Evolutionary conservation across 2,329 filamentous ascomycete genomes (phyloP).

Genomic region (Colletotrichum salicis): DNA sequence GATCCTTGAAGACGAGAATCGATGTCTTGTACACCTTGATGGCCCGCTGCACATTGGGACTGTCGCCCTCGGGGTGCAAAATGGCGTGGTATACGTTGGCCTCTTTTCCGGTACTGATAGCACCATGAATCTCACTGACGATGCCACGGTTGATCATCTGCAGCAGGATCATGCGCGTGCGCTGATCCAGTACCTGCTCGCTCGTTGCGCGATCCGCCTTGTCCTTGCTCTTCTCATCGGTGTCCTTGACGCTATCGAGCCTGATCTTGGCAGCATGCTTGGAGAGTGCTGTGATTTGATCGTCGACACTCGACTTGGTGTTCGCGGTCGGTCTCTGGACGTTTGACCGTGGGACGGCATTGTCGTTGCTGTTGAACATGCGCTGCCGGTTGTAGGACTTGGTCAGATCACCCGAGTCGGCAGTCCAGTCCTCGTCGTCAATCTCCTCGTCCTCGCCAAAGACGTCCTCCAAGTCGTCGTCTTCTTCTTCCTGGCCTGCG

Average conservation of each 20-base stretch:
- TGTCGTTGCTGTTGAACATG: slow-evolving; percentile 65
- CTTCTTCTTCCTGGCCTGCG: slow-evolving; percentile 39
- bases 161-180: slow-evolving; percentile 93
- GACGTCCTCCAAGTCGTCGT: slow-evolving; percentile 54
- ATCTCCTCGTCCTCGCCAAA: slow-evolving; percentile 71
- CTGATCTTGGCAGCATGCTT: slow-evolving; percentile 88
- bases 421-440: slow-evolving; percentile 64
- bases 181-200: slow-evolving; percentile 93
- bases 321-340: slow-evolving; percentile 83
- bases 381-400: slow-evolving; percentile 90
- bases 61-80: slow-evolving; percentile 66
- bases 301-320: slow-evolving; percentile 81
- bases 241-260: slow-evolving; percentile 71
- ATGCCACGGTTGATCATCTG: slow-evolving; percentile 95
- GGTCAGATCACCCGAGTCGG: slow-evolving; percentile 75
- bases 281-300: slow-evolving; percentile 86
- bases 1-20: slow-evolving; percentile 97
- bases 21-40: slow-evolving; percentile 99
- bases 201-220: slow-evolving; percentile 93
- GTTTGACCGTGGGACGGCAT: slow-evolving; percentile 76
- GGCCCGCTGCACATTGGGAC: slow-evolving; percentile 76
- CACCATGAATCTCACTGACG: slow-evolving; percentile 92
- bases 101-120: slow-evolving; percentile 96
- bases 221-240: slow-evolving; percentile 74
- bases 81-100: slow-evolving; percentile 97